Evolutionary conservation across 441 rosid species (phyloP), one percentile per base, ranked within the genome.

Genomic region (Bruguiera hainesii): DNA sequence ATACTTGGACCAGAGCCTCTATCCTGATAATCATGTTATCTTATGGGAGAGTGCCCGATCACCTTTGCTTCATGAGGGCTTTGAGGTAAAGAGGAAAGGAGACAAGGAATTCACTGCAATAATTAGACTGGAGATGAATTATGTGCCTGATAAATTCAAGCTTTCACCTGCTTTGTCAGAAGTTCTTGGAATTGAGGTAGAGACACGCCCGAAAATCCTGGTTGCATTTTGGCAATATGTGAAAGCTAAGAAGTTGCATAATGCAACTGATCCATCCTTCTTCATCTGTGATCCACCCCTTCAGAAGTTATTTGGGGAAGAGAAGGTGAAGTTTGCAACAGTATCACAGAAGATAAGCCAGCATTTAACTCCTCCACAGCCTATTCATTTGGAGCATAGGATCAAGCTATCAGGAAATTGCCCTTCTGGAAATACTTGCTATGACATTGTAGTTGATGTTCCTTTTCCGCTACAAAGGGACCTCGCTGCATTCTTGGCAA

Each of bases 81-180:
- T 90, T 78, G 96, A 90, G 86, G 82, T 90, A 67, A 90, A 85
- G 78, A 84, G 94, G 71, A 90, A 82, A 75, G 94, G 96, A 52
- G 81, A 86, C 72, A 86, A 86, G 76, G 94, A 90, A 79, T 88
- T 87, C 31, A 84, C 80, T 16, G 89, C 82, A 56, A 74, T 80
- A 66, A 84, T 90, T 33, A 79, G 89, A 64, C 72, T 90, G 60
- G 96, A 90, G 71, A 84, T 90, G 87, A 86, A 90, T 74, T 77
- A 85, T 65, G 65, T 71, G 33, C 94, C 96, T 52, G 96, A 87
- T 60, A 86, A 83, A 74, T 88, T 78, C 79, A 86, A 80, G 77
- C 86, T 90, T 70, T 83, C 96, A 26, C 79, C 91, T 63, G 75
- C 75, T 66, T 77, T 90, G 26, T 64, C 81, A 15, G 91, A 90